Percentiles rank a stretch among this genome's conserved stretches.
Conservation (phyloP, 371 early-diverging fungal species). For the Furculomyces boomerangus region DNA sequence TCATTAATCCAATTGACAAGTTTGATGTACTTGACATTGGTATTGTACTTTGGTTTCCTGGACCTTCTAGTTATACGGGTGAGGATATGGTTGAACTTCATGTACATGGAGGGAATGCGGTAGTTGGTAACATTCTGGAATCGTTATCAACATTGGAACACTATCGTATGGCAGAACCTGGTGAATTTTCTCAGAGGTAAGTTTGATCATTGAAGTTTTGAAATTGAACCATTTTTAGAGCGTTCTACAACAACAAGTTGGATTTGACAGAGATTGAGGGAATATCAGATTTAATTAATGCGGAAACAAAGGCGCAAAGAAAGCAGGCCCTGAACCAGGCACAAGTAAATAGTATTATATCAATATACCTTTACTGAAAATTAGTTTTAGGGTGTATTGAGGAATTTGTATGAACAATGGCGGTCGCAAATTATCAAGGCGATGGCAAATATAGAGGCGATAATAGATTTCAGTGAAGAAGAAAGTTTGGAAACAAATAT, state of each 20-base stretch:
- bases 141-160: constrained; percentile 26
- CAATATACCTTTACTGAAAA: constrained; percentile 5
- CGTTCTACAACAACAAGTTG: constrained; percentile 59
- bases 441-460: constrained; percentile 52
- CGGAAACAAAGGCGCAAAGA: constrained; percentile 64
- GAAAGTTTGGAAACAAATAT: constrained; percentile 59
- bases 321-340: constrained; percentile 49
- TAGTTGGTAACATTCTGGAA: constrained; percentile 34
- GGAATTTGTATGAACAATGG: constrained; percentile 43
- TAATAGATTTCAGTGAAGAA: constrained; percentile 72
- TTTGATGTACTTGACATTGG: constrained; percentile 35
- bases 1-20: constrained; percentile 28
- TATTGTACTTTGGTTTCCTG: constrained; percentile 45
- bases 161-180: constrained; percentile 52
- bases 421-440: constrained; percentile 33
- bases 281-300: constrained; percentile 56
- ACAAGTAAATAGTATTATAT: constrained; percentile 10
- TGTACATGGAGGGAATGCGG: constrained; percentile 60
- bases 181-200: constrained; percentile 49
- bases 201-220: constrained; percentile 5
- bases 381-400: constrained; percentile 30
- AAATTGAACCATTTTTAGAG: constrained; percentile 19
- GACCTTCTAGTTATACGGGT: constrained; percentile 59
- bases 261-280: constrained; percentile 68
- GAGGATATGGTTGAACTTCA: constrained; percentile 66